Percentiles rank a stretch among this genome's conserved stretches.
phyloP scores from a whole-genome alignment of 495 filamentous ascomycete genomes.

The Hypoxylon intermedium region DNA sequence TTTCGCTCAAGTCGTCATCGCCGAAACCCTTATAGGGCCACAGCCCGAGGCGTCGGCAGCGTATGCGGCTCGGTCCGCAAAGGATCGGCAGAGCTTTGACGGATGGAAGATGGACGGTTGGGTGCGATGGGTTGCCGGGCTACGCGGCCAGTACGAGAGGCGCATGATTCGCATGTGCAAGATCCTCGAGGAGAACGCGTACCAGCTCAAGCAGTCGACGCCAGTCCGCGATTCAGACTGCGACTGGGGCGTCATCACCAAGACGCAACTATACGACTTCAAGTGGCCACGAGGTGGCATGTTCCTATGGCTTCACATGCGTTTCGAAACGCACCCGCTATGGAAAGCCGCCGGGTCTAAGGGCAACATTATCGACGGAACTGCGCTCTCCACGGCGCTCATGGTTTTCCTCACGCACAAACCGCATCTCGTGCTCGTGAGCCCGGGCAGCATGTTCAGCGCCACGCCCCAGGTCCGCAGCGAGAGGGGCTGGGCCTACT shows the following conservation, averaged over 20 bases:
- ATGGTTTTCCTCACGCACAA: constrained; percentile 76
- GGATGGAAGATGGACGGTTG: constrained; percentile 87
- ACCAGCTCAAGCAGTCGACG: constrained; percentile 59
- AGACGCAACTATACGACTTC: constrained; percentile 74
- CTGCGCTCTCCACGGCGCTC: constrained; percentile 63
- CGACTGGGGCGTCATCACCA: constrained; percentile 74
- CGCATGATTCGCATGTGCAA: constrained; percentile 80
- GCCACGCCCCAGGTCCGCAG: constrained; percentile 63
- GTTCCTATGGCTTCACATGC: constrained; percentile 83
- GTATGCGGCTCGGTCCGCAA: constrained; percentile 39
- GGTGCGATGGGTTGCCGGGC: constrained; percentile 85
- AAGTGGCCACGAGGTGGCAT: constrained; percentile 85
- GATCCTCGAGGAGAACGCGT: constrained; percentile 69
- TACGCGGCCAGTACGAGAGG: constrained; percentile 80
- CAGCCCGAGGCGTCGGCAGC: constrained; percentile 53
- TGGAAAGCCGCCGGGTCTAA: constrained; percentile 50
- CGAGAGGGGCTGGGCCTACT: constrained; percentile 66
- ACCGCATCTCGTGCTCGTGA: constrained; percentile 69
- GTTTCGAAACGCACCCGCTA: constrained; percentile 75
- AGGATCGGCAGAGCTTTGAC: constrained; percentile 38
- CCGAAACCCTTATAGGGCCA: constrained; percentile 76
- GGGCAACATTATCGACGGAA: constrained; percentile 44
- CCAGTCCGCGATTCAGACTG: constrained; percentile 46
- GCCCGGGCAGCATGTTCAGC: constrained; percentile 74
- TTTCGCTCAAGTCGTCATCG: constrained; percentile 83